Evolutionary conservation across 495 filamentous ascomycete species (phyloP).

Genomic region (Annulohypoxylon stygium): DNA sequence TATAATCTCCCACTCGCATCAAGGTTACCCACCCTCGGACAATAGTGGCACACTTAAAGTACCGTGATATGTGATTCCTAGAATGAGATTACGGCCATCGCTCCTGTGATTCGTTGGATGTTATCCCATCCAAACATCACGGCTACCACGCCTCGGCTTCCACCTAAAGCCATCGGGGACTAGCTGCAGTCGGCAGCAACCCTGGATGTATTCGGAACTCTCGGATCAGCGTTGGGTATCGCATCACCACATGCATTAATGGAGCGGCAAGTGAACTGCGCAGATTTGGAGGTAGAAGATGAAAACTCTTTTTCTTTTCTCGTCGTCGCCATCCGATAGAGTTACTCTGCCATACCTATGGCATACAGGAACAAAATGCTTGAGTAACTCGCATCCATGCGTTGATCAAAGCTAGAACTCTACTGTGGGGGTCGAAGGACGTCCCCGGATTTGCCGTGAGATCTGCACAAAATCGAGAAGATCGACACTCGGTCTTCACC

Average conservation of each 20-base stretch:
- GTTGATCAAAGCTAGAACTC: slow-evolving; percentile 25
- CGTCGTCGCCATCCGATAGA: background rate
- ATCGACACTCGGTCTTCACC: slow-evolving; percentile 35
- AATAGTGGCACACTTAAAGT: slow-evolving; percentile 19
- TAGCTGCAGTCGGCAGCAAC: slow-evolving; percentile 33
- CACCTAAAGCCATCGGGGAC: slow-evolving; percentile 33
- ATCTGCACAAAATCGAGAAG: slow-evolving; percentile 46
- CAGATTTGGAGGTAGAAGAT: slow-evolving; percentile 11
- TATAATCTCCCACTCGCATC: slow-evolving; percentile 23
- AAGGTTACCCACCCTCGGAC: slow-evolving; percentile 30
- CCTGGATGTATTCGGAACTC: slow-evolving; percentile 32
- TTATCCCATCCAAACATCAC: slow-evolving; percentile 29
- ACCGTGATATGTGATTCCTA: slow-evolving; percentile 26
- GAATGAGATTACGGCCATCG: slow-evolving; percentile 24
- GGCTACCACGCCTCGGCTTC: slow-evolving; percentile 39
- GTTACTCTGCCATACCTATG: slow-evolving; percentile 11
- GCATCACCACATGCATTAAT: slow-evolving; percentile 30
- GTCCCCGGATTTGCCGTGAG: slow-evolving; percentile 39
- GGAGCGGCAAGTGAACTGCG: slow-evolving; percentile 18
- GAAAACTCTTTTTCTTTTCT: slow-evolving; percentile 13
- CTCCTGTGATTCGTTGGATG: slow-evolving; percentile 31
- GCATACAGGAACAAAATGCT: slow-evolving; percentile 1
- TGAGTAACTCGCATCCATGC: slow-evolving; percentile 15
- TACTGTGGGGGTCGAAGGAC: slow-evolving; percentile 31
- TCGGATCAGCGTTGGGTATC: slow-evolving; percentile 32